Evolutionary conservation across 2,329 filamentous ascomycete genomes (phyloP).

Genomic region (Alternaria triticimaculans): DNA sequence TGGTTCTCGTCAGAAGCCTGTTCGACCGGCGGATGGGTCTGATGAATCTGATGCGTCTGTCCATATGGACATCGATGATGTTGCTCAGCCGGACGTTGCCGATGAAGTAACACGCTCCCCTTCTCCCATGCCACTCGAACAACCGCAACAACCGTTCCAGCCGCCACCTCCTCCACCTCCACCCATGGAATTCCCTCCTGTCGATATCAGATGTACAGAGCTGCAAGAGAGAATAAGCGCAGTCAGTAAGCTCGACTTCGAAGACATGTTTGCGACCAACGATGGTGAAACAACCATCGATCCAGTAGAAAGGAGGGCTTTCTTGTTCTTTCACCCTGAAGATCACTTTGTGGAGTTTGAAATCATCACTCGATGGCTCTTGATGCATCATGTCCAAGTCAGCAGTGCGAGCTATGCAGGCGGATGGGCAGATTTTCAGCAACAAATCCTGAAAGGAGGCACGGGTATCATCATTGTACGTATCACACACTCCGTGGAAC

Average conservation of each 20-base stretch:
- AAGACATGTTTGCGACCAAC: constrained; percentile 31
- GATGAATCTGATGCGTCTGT: background rate
- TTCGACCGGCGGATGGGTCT: background rate
- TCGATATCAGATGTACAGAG: constrained; percentile 2
- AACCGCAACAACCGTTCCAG: background rate
- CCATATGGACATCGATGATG: background rate
- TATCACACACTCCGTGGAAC: too few species aligned
- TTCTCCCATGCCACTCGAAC: background rate
- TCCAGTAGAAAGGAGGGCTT: constrained; percentile 29
- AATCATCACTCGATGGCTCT: constrained; percentile 40
- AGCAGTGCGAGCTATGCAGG: constrained; percentile 29
- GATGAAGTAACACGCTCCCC: background rate
- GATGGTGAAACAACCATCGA: background rate
- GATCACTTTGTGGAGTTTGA: constrained; percentile 39
- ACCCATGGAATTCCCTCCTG: background rate
- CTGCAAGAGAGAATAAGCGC: constrained; percentile 27
- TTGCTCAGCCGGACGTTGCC: background rate
- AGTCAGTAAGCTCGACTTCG: constrained; percentile 27
- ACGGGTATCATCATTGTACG: constrained; percentile 40
- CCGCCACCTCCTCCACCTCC: constrained; percentile 1
- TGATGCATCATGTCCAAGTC: constrained; percentile 40
- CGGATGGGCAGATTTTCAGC: constrained; percentile 36
- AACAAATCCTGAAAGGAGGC: constrained; percentile 22
- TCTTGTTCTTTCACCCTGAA: constrained; percentile 38
- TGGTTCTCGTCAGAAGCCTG: background rate